Evolutionary conservation across 768 basidiomycete genomes (phyloP), one percentile per base, ranked within the genome.

Genomic region (Coprinopsis marcescibilis): DNA sequence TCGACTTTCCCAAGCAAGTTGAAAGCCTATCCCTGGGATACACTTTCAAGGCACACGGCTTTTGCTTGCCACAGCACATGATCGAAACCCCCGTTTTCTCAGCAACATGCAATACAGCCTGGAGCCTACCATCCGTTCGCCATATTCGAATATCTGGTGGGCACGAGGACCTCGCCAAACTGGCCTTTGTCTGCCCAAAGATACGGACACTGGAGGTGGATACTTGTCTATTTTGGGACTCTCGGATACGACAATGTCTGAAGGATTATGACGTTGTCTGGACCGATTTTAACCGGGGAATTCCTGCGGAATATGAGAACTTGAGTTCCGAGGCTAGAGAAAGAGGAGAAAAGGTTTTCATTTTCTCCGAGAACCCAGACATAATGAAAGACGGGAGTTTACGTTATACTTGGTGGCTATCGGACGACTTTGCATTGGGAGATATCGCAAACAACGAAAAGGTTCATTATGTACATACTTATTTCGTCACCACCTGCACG

Each of bases 41-140:
- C 15, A 35, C 40, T 2, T 48, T 48, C 40, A 35, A 13, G 25
- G 35, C 12, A 7, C 7, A 19, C 12, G 35, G 15, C 35, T 24
- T 6, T 11, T 17, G n/a, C 24, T 17, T 48, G 8, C 47, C 47
- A 5, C 29, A 33, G 21, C 41, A 41, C 30, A 48, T 34, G 30
- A 48, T 48, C 39, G 27, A 40, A n/a, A 36, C 35, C 17, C 47
- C 47, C 20, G 21, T 33, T 10, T 43, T 48, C 32, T 21, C 40
- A 5, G 24, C 26, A 2, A 24, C 29, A 29, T 24, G 23, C 20
- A 48, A 42, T 17, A 30, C 33, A 11, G 24, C 3, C 20, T 48
- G 47, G 47, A 48, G 19, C 8, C 47, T 43, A 2, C 39, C 47
- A 2, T 35, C 40, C 32, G 32, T 48, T 15, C 39, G 30, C n/a